A percentile compares a stretch with the other conserved stretches of the same genome.
Conservation (phyloP, 495 filamentous ascomycete species). For the Usnea hakonensis region DNA sequence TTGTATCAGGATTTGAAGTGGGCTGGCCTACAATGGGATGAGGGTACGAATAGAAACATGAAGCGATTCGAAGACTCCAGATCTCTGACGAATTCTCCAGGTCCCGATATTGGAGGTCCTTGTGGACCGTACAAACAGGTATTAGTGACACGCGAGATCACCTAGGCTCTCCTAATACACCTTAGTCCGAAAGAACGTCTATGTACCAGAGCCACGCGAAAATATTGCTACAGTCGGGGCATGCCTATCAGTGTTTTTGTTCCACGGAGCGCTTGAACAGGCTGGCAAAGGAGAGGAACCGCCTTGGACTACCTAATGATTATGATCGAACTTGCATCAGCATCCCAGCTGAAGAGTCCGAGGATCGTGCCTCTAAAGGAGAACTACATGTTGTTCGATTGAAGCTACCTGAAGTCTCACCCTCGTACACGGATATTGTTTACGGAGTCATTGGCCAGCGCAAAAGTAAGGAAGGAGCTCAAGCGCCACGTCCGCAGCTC, state of each 20-base stretch:
- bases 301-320: slow-evolving; percentile 52
- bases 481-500: slow-evolving; percentile 17
- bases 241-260: slow-evolving; percentile 94
- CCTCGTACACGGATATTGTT: slow-evolving; percentile 64
- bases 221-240: slow-evolving; percentile 57
- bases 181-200: slow-evolving; percentile 67
- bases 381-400: slow-evolving; percentile 76
- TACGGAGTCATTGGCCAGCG: slow-evolving; percentile 52
- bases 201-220: slow-evolving; percentile 68
- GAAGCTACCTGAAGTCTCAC: slow-evolving; percentile 50
- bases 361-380: slow-evolving; percentile 54
- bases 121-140: slow-evolving; percentile 85
- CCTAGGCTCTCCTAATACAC: slow-evolving; percentile 18
- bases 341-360: slow-evolving; percentile 59
- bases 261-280: slow-evolving; percentile 58
- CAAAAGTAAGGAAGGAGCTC: slow-evolving; percentile 34
- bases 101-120: slow-evolving; percentile 69
- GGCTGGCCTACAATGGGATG: slow-evolving; percentile 90
- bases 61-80: background rate
- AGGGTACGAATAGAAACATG: slow-evolving; percentile 50
- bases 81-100: slow-evolving; percentile 33
- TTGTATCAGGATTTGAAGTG: slow-evolving; percentile 74
- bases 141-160: slow-evolving; percentile 9
- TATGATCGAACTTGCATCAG: slow-evolving; percentile 73
- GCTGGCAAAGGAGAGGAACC: slow-evolving; percentile 51